Evolutionary conservation across 140 eudicot genomes (phyloP).

Genomic region (Anethum foeniculum): DNA sequence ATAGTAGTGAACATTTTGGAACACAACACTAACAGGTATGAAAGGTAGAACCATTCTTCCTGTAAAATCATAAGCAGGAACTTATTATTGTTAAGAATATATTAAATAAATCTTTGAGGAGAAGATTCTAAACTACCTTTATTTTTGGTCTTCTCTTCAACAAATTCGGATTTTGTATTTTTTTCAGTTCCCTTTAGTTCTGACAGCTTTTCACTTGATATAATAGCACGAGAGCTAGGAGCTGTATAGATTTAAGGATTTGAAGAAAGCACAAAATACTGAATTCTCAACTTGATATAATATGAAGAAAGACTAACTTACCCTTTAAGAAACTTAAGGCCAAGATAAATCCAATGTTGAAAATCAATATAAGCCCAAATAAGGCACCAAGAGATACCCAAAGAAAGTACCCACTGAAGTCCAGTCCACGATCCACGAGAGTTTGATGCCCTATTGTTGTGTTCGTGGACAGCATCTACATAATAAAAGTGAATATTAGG

Average conservation of each 20-base stretch:
- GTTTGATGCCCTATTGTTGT: constrained; percentile 47
- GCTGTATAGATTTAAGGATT: constrained; percentile 30
- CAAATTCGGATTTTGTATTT: constrained; percentile 9
- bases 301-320: constrained; percentile 17
- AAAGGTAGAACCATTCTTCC: constrained; percentile 66
- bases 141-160: constrained; percentile 18
- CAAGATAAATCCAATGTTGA: constrained; percentile 50
- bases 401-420: constrained; percentile 32
- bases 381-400: constrained; percentile 73
- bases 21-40: constrained; percentile 45
- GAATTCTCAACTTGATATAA: constrained; percentile 10
- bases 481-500: background rate
- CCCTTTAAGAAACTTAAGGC: constrained; percentile 57
- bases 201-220: constrained; percentile 50
- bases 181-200: constrained; percentile 31
- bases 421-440: constrained; percentile 60
- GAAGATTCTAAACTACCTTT: constrained; percentile 22
- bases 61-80: constrained; percentile 21
- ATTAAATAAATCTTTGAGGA: background rate
- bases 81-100: constrained; percentile 1
- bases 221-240: constrained; percentile 56
- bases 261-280: background rate
- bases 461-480: constrained; percentile 35
- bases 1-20: constrained; percentile 58
- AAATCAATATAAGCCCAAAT: constrained; percentile 43